Evolutionary conservation across 2,329 filamentous ascomycete genomes (phyloP).

Genomic region (Trichoderma hamatum): DNA sequence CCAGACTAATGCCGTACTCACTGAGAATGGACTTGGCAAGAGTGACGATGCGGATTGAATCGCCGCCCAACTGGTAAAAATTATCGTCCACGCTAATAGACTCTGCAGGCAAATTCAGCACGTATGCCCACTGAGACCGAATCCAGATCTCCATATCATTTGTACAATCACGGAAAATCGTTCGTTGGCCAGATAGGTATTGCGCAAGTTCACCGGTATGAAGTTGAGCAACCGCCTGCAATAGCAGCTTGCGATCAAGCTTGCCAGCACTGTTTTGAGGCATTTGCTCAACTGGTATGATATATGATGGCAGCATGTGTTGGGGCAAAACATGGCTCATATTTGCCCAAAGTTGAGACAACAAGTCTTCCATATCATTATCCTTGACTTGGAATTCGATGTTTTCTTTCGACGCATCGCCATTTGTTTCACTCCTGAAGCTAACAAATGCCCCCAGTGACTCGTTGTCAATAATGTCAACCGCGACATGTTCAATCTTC

Average conservation of each 20-base stretch:
- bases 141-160: constrained; percentile 14
- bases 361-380: neutral
- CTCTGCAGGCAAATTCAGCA: constrained; percentile 11
- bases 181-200: neutral
- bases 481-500: constrained; percentile 10
- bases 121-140: constrained; percentile 8
- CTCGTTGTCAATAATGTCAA: neutral
- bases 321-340: constrained; percentile 30
- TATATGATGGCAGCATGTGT: constrained; percentile 31
- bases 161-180: neutral
- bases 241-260: constrained; percentile 17
- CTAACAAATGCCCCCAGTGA: neutral
- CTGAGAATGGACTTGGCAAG: constrained; percentile 27
- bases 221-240: neutral
- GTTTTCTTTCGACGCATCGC: neutral
- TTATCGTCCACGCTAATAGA: constrained; percentile 30
- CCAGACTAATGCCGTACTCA: constrained; percentile 26
- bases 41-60: constrained; percentile 32
- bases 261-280: constrained; percentile 24
- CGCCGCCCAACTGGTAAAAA: constrained; percentile 31
- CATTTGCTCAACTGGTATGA: constrained; percentile 15
- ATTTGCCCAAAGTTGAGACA: neutral
- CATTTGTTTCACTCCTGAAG: neutral
- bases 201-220: neutral
- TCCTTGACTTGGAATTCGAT: neutral